Conservation (phyloP, 164 flowering plant species). For the Berberis thunbergii region DNA sequence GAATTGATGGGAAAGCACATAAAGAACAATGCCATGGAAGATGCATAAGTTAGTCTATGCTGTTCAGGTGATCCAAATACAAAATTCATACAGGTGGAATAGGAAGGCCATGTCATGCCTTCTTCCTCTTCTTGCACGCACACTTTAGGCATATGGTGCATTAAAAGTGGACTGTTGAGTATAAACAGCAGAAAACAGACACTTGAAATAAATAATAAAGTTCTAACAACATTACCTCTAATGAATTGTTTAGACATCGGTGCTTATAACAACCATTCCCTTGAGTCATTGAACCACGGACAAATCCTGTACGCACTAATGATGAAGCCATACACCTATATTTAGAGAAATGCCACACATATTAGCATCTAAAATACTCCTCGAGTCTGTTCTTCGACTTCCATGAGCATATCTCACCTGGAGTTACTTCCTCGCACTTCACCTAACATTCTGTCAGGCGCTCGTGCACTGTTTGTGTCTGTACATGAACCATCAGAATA, state of each 20-base stretch:
- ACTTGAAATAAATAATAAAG: too few species aligned
- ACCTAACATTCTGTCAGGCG: slow-evolving; percentile 98
- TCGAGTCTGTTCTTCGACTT: not conserved
- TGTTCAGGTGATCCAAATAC: too few species aligned
- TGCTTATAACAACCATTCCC: slow-evolving; percentile 99
- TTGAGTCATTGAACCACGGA: slow-evolving; percentile 84
- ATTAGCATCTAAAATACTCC: not conserved
- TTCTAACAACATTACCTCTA: slow-evolving; percentile 46
- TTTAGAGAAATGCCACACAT: not conserved
- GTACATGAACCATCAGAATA: slow-evolving; percentile 99
- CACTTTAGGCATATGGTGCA: too few species aligned
- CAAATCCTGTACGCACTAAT: slow-evolving; percentile 91
- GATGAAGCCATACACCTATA: slow-evolving; percentile 96
- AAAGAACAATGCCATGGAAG: not conserved
- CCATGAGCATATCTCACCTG: slow-evolving; percentile 38
- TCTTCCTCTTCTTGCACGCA: too few species aligned
- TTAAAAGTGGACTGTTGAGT: too few species aligned
- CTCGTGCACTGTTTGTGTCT: slow-evolving; percentile 84
- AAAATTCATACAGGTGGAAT: too few species aligned
- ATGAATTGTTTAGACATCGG: slow-evolving; percentile 66
- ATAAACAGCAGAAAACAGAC: too few species aligned
- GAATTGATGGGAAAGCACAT: too few species aligned
- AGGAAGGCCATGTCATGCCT: too few species aligned
- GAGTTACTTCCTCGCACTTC: slow-evolving; percentile 94
- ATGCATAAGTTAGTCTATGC: too few species aligned